Conservation (phyloP, 208 protist genomes). For the Angomonas ambiguus region DNA sequence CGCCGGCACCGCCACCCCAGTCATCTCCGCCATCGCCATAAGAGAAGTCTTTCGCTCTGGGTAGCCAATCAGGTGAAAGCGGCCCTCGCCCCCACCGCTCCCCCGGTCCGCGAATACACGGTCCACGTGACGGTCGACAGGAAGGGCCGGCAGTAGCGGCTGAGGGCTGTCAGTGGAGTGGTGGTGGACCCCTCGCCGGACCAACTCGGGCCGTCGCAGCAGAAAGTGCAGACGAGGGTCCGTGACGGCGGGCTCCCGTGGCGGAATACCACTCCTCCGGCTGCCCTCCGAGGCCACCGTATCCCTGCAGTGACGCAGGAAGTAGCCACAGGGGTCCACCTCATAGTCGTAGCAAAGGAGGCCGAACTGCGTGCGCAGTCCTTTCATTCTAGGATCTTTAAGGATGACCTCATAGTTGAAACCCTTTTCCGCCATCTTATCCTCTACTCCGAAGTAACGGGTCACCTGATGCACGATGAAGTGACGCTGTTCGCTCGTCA, state of each 20-base stretch:
- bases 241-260: slow-evolving; percentile 33
- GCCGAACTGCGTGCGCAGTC: slow-evolving; percentile 66
- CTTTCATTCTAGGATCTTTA: slow-evolving; percentile 25
- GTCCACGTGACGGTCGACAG: background rate
- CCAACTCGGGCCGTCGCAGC: slow-evolving; percentile 29
- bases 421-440: slow-evolving; percentile 1
- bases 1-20: slow-evolving; percentile 3
- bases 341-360: slow-evolving; percentile 59
- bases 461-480: slow-evolving; percentile 63
- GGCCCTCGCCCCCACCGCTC: background rate
- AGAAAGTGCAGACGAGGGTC: slow-evolving; percentile 70
- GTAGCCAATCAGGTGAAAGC: slow-evolving; percentile 19
- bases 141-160: background rate
- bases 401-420: slow-evolving; percentile 11
- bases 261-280: slow-evolving; percentile 12
- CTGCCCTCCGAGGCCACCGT: background rate
- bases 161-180: slow-evolving; percentile 5
- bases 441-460: slow-evolving; percentile 8
- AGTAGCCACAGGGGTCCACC: slow-evolving; percentile 36
- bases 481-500: slow-evolving; percentile 39
- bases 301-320: slow-evolving; percentile 23
- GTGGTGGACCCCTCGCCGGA: slow-evolving; percentile 28
- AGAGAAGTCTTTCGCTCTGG: slow-evolving; percentile 4
- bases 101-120: background rate
- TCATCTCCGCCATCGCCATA: background rate